A percentile compares a stretch with the other conserved stretches of the same genome.
These are phyloP conservation scores for Lagerstroemia speciosa DNA, from an alignment of 345 rosid genomes.

Conservation along the genomic window DNA sequence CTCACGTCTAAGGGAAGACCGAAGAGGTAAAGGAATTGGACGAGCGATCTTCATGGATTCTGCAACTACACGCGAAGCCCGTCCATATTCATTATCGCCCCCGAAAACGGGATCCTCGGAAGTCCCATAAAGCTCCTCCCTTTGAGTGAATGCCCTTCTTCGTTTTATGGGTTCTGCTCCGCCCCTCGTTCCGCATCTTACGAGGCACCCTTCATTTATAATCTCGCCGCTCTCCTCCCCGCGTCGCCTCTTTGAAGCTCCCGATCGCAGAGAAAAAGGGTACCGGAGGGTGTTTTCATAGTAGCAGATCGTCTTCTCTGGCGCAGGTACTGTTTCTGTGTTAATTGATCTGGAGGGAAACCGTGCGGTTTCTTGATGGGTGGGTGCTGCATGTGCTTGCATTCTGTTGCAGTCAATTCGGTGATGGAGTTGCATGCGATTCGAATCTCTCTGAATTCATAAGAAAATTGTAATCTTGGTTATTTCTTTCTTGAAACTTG, in stretches of 20 bases:
- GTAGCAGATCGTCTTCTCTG: neutral
- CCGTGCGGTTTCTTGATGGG: neutral
- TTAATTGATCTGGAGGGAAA: neutral
- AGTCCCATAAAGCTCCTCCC: neutral
- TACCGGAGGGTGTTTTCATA: neutral
- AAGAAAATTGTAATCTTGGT: neutral
- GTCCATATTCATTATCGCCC: conserved; percentile 12
- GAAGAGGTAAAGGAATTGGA: neutral
- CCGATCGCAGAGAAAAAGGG: neutral
- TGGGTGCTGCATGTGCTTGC: neutral
- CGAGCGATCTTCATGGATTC: neutral
- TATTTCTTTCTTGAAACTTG: neutral
- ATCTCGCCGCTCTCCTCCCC: neutral
- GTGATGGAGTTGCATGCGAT: neutral
- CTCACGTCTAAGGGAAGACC: neutral
- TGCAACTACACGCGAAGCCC: conserved; percentile 13
- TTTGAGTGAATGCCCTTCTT: neutral
- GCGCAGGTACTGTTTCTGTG: neutral
- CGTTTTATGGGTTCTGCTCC: neutral
- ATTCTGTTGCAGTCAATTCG: neutral
- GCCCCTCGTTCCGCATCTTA: conserved; percentile 1
- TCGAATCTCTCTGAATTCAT: neutral
- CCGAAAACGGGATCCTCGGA: neutral
- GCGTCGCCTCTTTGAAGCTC: neutral
- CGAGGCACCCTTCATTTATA: neutral